Percentiles rank a stretch among this genome's conserved stretches.
These are phyloP conservation scores for Calycina herbarum DNA, from an alignment of 2,329 filamentous ascomycete species.

Conservation along the genomic window DNA sequence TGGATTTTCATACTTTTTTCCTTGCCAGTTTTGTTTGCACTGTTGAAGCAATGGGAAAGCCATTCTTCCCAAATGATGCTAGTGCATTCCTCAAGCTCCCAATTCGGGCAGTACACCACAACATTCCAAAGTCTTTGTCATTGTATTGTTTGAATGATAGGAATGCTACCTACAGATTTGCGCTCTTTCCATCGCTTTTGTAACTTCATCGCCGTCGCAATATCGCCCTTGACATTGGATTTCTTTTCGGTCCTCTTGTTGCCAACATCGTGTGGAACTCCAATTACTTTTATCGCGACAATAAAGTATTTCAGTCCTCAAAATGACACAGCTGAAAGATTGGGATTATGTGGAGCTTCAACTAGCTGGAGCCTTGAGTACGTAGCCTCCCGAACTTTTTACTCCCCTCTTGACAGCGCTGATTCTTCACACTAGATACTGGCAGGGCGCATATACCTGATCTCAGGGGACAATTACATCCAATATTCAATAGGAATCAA, in stretches of 20 bases:
- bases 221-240: neutral
- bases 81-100: conserved; percentile 3
- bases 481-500: conserved; percentile 22
- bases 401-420: neutral
- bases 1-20: neutral
- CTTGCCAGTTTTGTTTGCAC: neutral
- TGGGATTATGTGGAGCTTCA: conserved; percentile 9
- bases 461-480: conserved; percentile 18
- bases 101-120: conserved; percentile 5
- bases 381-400: neutral
- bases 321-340: conserved; percentile 7
- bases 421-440: neutral
- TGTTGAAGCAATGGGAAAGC: neutral
- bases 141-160: neutral
- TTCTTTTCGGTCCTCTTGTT: neutral
- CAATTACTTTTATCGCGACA: neutral
- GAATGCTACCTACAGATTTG: neutral
- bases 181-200: neutral
- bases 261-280: neutral
- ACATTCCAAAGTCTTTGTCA: conserved; percentile 2
- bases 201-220: neutral
- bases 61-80: neutral
- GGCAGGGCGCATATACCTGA: conserved; percentile 6
- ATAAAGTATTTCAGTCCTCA: neutral
- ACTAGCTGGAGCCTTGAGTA: conserved; percentile 12